Evolutionary conservation across 495 filamentous ascomycete species (phyloP).

Genomic region (Neurospora sp.): DNA sequence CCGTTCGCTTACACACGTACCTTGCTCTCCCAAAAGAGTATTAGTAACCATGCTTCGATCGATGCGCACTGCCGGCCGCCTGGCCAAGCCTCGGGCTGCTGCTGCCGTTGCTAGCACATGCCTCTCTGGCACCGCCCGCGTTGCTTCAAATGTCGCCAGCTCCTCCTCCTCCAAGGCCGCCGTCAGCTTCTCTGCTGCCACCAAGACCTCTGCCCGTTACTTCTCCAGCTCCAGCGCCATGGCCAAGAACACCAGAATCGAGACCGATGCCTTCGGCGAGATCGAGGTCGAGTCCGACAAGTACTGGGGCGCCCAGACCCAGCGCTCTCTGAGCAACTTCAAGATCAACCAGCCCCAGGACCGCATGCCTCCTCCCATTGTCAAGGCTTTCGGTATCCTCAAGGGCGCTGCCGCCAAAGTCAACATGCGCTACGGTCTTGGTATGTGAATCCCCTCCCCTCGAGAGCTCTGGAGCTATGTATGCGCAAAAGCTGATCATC

Average conservation of each 20-base stretch:
- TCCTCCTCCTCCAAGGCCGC: constrained; percentile 8
- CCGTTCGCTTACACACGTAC: background rate
- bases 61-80: constrained; percentile 27
- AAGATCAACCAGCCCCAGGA: constrained; percentile 98
- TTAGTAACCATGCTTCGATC: constrained; percentile 33
- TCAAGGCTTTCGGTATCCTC: constrained; percentile 91
- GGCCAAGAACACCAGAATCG: constrained; percentile 55
- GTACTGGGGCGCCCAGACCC: constrained; percentile 99
- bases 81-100: constrained; percentile 31
- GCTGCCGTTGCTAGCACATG: constrained; percentile 32
- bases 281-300: constrained; percentile 84
- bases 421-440: constrained; percentile 91
- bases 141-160: constrained; percentile 11
- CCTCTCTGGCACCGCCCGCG: constrained; percentile 3
- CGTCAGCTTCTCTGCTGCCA: background rate
- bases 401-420: constrained; percentile 95
- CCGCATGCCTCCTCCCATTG: constrained; percentile 88
- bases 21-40: background rate
- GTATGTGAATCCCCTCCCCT: constrained; percentile 42
- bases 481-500: constrained; percentile 9
- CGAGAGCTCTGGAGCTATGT: constrained; percentile 1
- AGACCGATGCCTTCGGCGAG: constrained; percentile 96
- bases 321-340: constrained; percentile 96
- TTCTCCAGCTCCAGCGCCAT: constrained; percentile 40
- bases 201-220: constrained; percentile 14